These are phyloP conservation scores for Cercospora berteroae DNA, from an alignment of 2,329 filamentous ascomycete genomes.

Conservation along the genomic window DNA sequence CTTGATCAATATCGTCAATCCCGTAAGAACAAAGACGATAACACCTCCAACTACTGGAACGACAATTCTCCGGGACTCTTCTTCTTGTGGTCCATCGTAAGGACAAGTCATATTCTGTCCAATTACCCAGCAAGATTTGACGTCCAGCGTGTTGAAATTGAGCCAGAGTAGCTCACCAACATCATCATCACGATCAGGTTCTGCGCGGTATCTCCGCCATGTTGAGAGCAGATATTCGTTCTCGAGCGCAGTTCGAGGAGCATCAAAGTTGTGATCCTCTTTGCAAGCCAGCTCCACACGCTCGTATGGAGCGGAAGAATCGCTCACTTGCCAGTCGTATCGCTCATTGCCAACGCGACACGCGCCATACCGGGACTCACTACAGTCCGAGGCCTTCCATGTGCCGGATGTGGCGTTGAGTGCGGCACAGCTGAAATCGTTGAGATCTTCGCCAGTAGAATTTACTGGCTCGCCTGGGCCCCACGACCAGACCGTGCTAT, in stretches of 20 bases:
- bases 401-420: conserved; percentile 53
- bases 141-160: conserved; percentile 60
- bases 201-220: conserved; percentile 25
- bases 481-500: conserved; percentile 61
- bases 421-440: conserved; percentile 54
- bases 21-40: conserved; percentile 61
- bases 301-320: conserved; percentile 39
- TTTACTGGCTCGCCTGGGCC: conserved; percentile 56
- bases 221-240: conserved; percentile 56
- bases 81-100: conserved; percentile 44
- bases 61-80: conserved; percentile 51
- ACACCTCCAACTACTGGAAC: conserved; percentile 63
- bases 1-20: conserved; percentile 62
- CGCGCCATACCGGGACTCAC: conserved; percentile 50
- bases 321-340: conserved; percentile 58
- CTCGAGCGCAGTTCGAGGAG: conserved; percentile 62
- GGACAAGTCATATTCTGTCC: conserved; percentile 59
- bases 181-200: conserved; percentile 32
- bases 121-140: conserved; percentile 59
- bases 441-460: conserved; percentile 35
- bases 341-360: conserved; percentile 57
- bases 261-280: conserved; percentile 50
- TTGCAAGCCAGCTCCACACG: conserved; percentile 50
- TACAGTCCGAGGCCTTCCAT: conserved; percentile 60
- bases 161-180: conserved; percentile 49